phyloP scores from a whole-genome alignment of 805 yeast genomes.

The Kodamaea leandrae region DNA sequence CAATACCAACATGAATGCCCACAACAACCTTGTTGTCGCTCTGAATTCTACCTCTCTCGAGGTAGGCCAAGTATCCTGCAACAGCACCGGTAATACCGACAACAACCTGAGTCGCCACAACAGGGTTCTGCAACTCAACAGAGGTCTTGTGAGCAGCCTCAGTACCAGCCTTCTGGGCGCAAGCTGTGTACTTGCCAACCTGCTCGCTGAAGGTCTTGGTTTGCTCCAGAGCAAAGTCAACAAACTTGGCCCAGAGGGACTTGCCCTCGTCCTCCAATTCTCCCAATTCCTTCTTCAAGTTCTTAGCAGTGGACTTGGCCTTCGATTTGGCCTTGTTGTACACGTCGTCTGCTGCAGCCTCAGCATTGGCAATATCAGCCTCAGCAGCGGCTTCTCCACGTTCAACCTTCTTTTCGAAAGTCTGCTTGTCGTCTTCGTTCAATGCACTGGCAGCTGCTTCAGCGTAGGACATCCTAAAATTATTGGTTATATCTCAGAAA shows the following conservation, averaged over 20 bases:
- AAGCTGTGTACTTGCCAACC: neutral
- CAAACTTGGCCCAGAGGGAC: constrained; percentile 19
- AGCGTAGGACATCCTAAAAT: constrained; percentile 26
- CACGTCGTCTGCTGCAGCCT: constrained; percentile 17
- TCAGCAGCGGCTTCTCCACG: constrained; percentile 3
- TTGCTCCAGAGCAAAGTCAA: constrained; percentile 10
- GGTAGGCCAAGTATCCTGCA: constrained; percentile 49
- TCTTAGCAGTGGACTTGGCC: constrained; percentile 6
- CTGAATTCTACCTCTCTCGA: constrained; percentile 50
- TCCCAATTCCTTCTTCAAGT: constrained; percentile 15
- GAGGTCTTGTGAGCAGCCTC: constrained; percentile 17
- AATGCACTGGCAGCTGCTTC: constrained; percentile 35
- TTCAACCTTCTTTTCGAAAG: constrained; percentile 6
- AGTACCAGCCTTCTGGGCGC: constrained; percentile 3
- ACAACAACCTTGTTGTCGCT: constrained; percentile 42
- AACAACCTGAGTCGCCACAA: constrained; percentile 52
- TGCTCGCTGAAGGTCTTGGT: neutral
- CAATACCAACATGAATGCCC: constrained; percentile 49
- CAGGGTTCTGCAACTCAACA: constrained; percentile 59
- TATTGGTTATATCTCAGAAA: neutral
- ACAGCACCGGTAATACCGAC: constrained; percentile 47
- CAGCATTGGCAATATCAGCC: constrained; percentile 11
- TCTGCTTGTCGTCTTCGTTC: constrained; percentile 5
- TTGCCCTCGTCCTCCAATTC: constrained; percentile 23
- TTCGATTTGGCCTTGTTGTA: constrained; percentile 4